Conservation (phyloP, 2,329 filamentous ascomycete genomes). For the Ascochyta fabae region DNA sequence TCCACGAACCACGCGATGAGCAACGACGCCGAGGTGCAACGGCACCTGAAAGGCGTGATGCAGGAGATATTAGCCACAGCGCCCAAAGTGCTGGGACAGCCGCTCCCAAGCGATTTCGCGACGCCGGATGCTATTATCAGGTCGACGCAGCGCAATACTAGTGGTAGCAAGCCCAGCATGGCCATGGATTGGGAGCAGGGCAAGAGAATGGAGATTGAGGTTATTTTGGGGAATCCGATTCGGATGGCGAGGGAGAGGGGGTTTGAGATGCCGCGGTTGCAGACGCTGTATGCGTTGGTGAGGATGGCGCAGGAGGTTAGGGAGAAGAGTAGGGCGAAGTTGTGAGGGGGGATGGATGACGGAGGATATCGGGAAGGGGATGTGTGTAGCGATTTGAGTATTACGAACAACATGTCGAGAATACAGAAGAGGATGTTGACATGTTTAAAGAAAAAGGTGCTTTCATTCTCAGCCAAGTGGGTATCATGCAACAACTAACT, state of each 20-base stretch:
- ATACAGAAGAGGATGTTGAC: too few relatives aligned
- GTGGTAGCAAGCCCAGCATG: slow-evolving; percentile 68
- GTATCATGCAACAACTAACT: slow-evolving; percentile 9
- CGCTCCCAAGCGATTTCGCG: slow-evolving; percentile 66
- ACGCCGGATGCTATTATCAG: slow-evolving; percentile 67
- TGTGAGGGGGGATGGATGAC: background rate
- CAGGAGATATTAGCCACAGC: slow-evolving; percentile 71
- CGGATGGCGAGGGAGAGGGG: slow-evolving; percentile 68
- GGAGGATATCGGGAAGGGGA: too few relatives aligned
- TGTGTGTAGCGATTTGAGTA: too few relatives aligned
- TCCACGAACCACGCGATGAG: slow-evolving; percentile 71
- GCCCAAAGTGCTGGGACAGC: slow-evolving; percentile 66
- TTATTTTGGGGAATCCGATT: slow-evolving; percentile 74
- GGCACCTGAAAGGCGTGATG: slow-evolving; percentile 71
- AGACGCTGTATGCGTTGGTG: slow-evolving; percentile 71
- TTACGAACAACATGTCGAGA: too few relatives aligned
- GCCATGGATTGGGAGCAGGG: slow-evolving; percentile 72
- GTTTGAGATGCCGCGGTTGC: slow-evolving; percentile 69
- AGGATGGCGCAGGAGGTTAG: slow-evolving; percentile 66
- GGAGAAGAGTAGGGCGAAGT: slow-evolving; percentile 45
- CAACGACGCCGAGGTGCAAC: slow-evolving; percentile 65
- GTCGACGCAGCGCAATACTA: slow-evolving; percentile 68
- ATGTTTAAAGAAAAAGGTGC: background rate
- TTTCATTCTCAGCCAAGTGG: slow-evolving; percentile 19
- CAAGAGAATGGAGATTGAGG: slow-evolving; percentile 72